A percentile compares a stretch with the other conserved stretches of the same genome.
phyloP scores from a whole-genome alignment of 495 filamentous ascomycete species.

The Aspergillus kassunensis region DNA sequence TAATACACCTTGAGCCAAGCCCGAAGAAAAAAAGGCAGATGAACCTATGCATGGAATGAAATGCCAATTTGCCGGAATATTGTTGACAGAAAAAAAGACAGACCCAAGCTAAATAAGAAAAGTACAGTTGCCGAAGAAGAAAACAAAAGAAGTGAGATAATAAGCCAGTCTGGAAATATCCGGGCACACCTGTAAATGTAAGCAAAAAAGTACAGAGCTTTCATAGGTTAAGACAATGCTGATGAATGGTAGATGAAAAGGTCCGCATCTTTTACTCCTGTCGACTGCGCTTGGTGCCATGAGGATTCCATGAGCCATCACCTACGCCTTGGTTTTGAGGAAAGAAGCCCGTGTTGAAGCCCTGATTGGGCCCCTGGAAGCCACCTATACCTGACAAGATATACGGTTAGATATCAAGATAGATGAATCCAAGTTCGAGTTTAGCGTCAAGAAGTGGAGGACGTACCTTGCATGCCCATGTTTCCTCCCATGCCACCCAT shows the following conservation, averaged over 20 bases:
- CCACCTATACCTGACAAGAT: conserved; percentile 40
- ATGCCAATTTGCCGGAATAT: conserved; percentile 17
- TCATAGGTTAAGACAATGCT: conserved; percentile 1
- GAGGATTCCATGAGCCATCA: conserved; percentile 74
- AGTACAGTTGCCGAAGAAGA: neutral
- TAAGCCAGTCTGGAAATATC: conserved; percentile 9
- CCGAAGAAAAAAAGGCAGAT: conserved; percentile 14
- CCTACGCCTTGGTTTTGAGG: conserved; percentile 52
- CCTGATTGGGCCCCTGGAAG: conserved; percentile 64
- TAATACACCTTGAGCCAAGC: conserved; percentile 28
- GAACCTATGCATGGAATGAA: neutral
- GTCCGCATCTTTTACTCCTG: conserved; percentile 44
- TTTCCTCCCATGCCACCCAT: conserved; percentile 57
- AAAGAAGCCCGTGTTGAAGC: conserved; percentile 84
- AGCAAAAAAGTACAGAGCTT: conserved; percentile 5
- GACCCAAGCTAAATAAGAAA: conserved; percentile 6
- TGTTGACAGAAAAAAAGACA: conserved; percentile 7
- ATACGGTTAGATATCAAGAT: neutral
- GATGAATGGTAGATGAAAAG: neutral
- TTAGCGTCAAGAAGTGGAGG: conserved; percentile 11
- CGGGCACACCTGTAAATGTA: conserved; percentile 6
- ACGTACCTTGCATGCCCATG: conserved; percentile 61
- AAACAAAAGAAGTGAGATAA: conserved; percentile 8
- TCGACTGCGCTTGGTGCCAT: conserved; percentile 75
- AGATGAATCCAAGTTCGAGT: neutral